These are phyloP conservation scores for Fusarium burgessii DNA, from an alignment of 2,329 filamentous ascomycete species.

Conservation along the genomic window DNA sequence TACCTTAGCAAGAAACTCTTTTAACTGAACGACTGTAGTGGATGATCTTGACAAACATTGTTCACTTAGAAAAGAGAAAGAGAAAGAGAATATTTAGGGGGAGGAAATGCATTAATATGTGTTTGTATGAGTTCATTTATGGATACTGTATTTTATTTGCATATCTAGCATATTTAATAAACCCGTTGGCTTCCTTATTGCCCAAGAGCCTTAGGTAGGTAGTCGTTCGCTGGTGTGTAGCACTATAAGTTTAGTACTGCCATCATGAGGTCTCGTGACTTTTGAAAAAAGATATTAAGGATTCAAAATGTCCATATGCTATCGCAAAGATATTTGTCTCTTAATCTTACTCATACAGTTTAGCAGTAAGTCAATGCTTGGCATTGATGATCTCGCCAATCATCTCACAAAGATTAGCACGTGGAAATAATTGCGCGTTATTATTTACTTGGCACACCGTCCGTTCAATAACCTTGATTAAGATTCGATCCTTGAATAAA, in stretches of 20 bases:
- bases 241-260: fast-evolving
- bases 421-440: background rate
- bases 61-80: no score
- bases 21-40: no score
- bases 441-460: background rate
- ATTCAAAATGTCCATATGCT: fast-evolving
- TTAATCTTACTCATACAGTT: background rate
- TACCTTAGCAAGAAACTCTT: no score
- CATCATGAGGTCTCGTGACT: background rate
- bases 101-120: no score
- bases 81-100: no score
- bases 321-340: fast-evolving
- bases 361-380: fast-evolving
- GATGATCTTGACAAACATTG: no score
- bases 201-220: no score
- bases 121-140: no score
- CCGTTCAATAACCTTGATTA: fast-evolving
- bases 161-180: no score
- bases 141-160: no score
- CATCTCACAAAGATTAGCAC: background rate
- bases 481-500: fast-evolving
- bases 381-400: background rate
- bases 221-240: no score
- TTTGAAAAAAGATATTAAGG: fast-evolving
- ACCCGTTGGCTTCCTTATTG: no score